Evolutionary conservation across 495 filamentous ascomycete genomes (phyloP).

Genomic region (Aspergillus baeticus): DNA sequence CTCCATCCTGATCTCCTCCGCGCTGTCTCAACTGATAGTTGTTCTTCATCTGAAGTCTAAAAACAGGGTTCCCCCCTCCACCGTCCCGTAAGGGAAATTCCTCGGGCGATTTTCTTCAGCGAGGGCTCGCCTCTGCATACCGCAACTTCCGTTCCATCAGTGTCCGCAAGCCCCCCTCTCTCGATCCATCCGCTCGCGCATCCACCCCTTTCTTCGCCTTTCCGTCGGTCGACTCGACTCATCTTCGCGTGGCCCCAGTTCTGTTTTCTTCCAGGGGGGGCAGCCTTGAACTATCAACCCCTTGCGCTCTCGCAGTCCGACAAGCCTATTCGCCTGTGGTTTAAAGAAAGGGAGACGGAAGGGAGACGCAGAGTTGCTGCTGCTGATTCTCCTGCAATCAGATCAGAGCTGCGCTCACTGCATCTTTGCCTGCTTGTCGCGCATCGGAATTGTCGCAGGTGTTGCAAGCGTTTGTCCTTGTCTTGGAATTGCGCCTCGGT

Average conservation of each 20-base stretch:
- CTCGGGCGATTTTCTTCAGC: slow-evolving; percentile 21
- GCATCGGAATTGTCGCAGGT: slow-evolving; percentile 15
- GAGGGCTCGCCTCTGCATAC: slow-evolving; percentile 26
- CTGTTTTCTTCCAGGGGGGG: slow-evolving; percentile 13
- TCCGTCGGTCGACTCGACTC: slow-evolving; percentile 4
- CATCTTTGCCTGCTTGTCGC: slow-evolving; percentile 12
- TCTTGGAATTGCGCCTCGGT: slow-evolving; percentile 23
- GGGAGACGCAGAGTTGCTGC: slow-evolving; percentile 27
- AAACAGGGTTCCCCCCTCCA: slow-evolving; percentile 1
- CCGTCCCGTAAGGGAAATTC: slow-evolving; percentile 26
- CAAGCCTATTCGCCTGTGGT: slow-evolving; percentile 10
- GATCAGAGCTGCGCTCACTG: slow-evolving; percentile 12
- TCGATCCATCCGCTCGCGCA: slow-evolving; percentile 14
- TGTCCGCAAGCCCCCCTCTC: slow-evolving; percentile 11
- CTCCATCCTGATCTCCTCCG: not conserved
- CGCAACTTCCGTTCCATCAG: slow-evolving; percentile 26
- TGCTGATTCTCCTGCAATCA: slow-evolving; percentile 23
- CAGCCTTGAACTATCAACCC: slow-evolving; percentile 13
- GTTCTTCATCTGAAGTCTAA: slow-evolving; percentile 7
- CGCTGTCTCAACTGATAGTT: slow-evolving; percentile 1
- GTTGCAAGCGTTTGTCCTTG: slow-evolving; percentile 12
- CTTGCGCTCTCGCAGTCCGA: slow-evolving; percentile 21
- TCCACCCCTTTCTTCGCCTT: slow-evolving; percentile 26
- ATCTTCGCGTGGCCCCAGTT: slow-evolving; percentile 22
- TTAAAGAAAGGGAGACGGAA: slow-evolving; percentile 30